Base-by-base conservation (phyloP, 1,139 yeast species). In the Candida albicans region DNA sequence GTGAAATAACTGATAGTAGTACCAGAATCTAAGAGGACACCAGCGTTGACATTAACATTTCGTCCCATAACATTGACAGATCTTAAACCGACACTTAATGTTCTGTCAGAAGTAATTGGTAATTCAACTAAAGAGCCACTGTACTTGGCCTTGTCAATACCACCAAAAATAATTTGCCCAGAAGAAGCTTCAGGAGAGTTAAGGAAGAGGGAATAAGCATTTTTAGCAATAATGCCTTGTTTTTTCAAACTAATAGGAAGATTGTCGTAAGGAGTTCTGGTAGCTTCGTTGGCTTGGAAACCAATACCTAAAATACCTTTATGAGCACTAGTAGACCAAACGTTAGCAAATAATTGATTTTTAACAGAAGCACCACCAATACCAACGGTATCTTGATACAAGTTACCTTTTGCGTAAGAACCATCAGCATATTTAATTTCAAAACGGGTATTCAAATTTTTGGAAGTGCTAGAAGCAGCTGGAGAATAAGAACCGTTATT, bases 331-430 rank as follows among this genome's bases (percentile, higher is more conserved):
- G 57, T 45, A 2, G 36, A 12, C n/a, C 41, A 39, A 18, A 46
- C 62, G 25, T 39, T 49, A 22, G 51, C 61, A 45, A 58, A 54
- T 39, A 51, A 47, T 9, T 47, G 44, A n/a, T 14, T 18, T 11
- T 28, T 41, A 22, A 43, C 32, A 4, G n/a, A 18, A 33, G 42
- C 38, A 35, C 46, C 52, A 22, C 51, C 46, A 3, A 54, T 33
- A n/a, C 22, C 27, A n/a, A 53, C 25, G 51, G 35, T 36, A 50
- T 87, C 78, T 49, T 68, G 60, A 40, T 81, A 71, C 88, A 87
- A 83, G 45, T 70, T 62, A 45, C 79, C 71, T 60, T 79, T 75
- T 40, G 85, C 64, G 36, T 38, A 37, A 34, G 46, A 34, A 3
- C 45, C 42, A 40, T 47, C 51, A 25, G 35, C 51, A 18, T 46